phyloP scores from a whole-genome alignment of 2,329 filamentous ascomycete species.

The Didymella pinodella region DNA sequence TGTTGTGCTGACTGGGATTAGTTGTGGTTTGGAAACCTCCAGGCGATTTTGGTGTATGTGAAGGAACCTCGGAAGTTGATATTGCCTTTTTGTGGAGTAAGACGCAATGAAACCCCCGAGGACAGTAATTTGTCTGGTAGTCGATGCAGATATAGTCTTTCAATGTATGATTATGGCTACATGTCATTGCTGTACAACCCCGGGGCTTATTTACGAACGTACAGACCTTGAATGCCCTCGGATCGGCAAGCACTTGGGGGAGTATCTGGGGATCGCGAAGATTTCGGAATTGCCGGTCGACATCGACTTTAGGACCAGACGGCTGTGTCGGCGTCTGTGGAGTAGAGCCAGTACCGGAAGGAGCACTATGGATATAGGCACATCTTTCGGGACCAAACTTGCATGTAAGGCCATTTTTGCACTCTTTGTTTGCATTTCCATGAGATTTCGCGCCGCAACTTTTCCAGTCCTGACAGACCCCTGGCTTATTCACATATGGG shows the following conservation, averaged over 20 bases:
- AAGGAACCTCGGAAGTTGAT: no score
- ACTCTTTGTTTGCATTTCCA: neutral
- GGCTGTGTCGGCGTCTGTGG: no score
- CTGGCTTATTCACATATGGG: neutral
- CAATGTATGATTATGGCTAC: neutral
- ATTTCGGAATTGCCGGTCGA: neutral
- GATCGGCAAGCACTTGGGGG: neutral
- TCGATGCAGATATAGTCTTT: neutral
- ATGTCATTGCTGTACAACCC: neutral
- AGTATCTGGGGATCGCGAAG: neutral
- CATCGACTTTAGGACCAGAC: no score
- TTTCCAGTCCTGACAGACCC: neutral
- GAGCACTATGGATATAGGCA: neutral
- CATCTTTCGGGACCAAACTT: neutral
- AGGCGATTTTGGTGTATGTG: no score
- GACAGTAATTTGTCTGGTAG: neutral
- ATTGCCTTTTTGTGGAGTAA: neutral
- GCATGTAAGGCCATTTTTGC: neutral
- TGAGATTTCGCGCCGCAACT: neutral
- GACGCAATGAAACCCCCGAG: neutral
- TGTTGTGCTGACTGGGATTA: neutral
- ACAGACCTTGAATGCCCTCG: neutral
- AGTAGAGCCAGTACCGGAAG: neutral
- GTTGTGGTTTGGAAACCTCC: no score
- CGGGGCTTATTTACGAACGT: neutral